These are phyloP conservation scores for Colletotrichum sp. DNA, from an alignment of 2,329 filamentous ascomycete genomes.

Conservation along the genomic window DNA sequence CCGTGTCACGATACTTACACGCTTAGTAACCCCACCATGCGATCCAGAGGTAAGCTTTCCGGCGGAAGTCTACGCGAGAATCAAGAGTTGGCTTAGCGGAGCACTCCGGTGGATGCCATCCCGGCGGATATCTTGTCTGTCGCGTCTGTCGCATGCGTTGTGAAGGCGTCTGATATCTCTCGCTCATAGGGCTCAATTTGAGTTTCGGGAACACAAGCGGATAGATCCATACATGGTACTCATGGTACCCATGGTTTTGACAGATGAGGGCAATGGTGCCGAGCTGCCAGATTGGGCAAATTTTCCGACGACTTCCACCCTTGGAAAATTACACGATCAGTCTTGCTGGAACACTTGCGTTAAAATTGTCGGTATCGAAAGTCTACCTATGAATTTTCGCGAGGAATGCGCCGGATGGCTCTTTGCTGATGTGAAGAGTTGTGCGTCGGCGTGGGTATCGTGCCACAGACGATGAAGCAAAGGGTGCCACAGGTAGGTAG, in stretches of 20 bases:
- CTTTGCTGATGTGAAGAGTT: not conserved
- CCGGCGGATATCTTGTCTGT: not conserved
- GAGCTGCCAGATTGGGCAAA: not conserved
- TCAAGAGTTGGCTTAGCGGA: not conserved
- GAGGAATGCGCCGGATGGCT: not conserved
- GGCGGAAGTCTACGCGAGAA: not conserved
- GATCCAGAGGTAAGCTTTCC: not conserved
- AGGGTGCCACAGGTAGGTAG: not conserved
- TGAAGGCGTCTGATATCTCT: not conserved
- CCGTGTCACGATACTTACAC: not conserved
- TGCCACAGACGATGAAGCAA: not conserved
- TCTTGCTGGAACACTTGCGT: not conserved
- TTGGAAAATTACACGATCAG: not conserved
- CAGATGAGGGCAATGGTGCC: not conserved
- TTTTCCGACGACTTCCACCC: not conserved
- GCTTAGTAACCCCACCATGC: not conserved
- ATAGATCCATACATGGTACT: not conserved
- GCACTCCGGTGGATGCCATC: not conserved
- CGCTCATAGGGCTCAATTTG: not conserved
- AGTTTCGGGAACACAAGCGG: not conserved
- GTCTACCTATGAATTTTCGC: not conserved
- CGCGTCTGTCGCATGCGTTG: not conserved
- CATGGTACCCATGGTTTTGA: not conserved
- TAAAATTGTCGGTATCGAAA: not conserved
- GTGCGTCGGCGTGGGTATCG: not conserved